Evolutionary conservation across 345 rosid species (phyloP).

Genomic region (Sisymbrium altissimum): DNA sequence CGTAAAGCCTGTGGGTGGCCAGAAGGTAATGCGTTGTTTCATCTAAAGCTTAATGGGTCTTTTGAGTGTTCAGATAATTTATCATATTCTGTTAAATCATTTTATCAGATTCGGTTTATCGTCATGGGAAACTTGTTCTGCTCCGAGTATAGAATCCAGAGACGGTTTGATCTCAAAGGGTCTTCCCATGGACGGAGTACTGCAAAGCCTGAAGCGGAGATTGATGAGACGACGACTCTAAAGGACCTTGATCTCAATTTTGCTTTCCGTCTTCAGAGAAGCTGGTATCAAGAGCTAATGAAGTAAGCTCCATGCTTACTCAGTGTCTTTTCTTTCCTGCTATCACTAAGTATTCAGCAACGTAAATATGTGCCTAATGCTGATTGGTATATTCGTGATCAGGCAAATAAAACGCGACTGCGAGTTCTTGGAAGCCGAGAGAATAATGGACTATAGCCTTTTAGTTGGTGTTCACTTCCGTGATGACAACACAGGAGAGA

Average conservation of each 20-base stretch:
- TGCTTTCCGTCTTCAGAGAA: conserved; percentile 75
- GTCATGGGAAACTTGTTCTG: conserved; percentile 98
- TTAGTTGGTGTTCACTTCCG: conserved; percentile 94
- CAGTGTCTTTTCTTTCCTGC: neutral
- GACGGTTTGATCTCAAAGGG: conserved; percentile 95
- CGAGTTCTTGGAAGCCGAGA: conserved; percentile 87
- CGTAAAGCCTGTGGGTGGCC: conserved; percentile 91
- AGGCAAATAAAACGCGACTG: conserved; percentile 93
- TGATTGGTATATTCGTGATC: conserved; percentile 2
- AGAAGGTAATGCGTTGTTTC: conserved; percentile 49
- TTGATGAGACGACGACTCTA: conserved; percentile 93
- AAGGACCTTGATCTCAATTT: conserved; percentile 95
- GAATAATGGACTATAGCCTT: conserved; percentile 96
- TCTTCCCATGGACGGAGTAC: conserved; percentile 93
- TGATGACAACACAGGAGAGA: conserved; percentile 74
- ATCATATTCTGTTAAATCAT: neutral
- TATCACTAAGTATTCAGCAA: neutral
- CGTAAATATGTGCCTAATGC: neutral
- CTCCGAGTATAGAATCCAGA: conserved; percentile 89
- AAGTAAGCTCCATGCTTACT: conserved; percentile 43
- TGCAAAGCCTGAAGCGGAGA: conserved; percentile 77
- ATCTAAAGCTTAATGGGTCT: neutral
- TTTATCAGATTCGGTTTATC: conserved; percentile 72
- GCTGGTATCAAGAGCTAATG: conserved; percentile 85
- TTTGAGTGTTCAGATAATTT: neutral